A percentile compares a stretch with the other conserved stretches of the same genome.
Conservation (phyloP, 2,329 filamentous ascomycete species). For the Exophiala sp. region DNA sequence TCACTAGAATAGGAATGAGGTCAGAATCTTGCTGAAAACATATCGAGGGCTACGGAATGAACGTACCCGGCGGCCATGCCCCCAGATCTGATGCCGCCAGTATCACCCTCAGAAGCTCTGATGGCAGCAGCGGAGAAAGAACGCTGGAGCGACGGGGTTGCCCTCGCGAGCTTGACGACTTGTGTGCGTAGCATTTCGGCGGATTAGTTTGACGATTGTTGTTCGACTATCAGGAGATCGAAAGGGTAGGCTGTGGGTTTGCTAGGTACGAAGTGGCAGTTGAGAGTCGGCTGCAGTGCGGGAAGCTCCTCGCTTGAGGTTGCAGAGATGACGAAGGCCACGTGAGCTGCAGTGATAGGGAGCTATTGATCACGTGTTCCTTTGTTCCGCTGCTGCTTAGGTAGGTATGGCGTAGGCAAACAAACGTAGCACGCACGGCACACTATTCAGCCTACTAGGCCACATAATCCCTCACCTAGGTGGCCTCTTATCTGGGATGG, state of each 20-base stretch:
- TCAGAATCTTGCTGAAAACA: background rate
- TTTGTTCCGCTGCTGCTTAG: no score
- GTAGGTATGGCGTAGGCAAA: background rate
- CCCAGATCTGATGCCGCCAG: constrained; percentile 45
- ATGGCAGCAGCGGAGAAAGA: constrained; percentile 60
- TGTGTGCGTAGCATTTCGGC: constrained; percentile 62
- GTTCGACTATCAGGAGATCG: background rate
- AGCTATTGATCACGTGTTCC: background rate
- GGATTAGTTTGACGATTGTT: constrained; percentile 1
- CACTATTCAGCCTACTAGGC: no score
- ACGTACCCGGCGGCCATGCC: constrained; percentile 37
- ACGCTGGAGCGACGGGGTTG: constrained; percentile 44
- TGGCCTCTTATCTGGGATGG: no score
- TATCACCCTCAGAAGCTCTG: constrained; percentile 65
- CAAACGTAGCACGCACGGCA: background rate
- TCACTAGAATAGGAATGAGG: constrained; percentile 53
- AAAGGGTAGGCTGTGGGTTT: background rate
- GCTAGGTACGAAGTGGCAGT: background rate
- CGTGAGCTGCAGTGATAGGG: background rate
- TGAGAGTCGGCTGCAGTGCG: constrained; percentile 11
- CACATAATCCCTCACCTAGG: no score
- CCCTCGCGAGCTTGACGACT: constrained; percentile 53
- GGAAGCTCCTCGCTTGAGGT: constrained; percentile 18
- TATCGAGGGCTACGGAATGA: background rate
- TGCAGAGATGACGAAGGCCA: background rate